phyloP scores from a whole-genome alignment of 768 basidiomycete genomes.

The Leccinum disarticulatum region DNA sequence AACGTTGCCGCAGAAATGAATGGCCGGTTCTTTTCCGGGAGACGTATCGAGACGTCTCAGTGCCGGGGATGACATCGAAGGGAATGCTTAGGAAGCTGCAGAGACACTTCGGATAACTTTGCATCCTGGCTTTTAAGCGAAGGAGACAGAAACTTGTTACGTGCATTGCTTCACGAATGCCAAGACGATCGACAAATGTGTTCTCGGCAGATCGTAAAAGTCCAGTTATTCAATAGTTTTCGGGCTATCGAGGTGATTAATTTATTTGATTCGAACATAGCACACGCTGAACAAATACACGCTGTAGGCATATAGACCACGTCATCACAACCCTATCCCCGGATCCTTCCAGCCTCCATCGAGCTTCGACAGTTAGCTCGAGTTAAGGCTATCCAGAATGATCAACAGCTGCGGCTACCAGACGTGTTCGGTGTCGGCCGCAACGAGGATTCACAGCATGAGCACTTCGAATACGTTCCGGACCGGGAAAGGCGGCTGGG shows the following conservation, averaged over 20 bases:
- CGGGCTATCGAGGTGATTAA: neutral
- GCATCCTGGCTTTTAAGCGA: too few species aligned
- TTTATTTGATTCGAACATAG: neutral
- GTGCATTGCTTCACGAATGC: too few species aligned
- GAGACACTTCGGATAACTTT: too few species aligned
- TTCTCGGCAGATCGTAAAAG: neutral
- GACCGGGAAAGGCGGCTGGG: neutral
- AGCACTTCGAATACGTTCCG: conserved; percentile 14
- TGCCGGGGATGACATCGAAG: too few species aligned
- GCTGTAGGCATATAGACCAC: neutral
- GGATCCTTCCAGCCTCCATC: neutral
- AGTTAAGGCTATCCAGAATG: neutral
- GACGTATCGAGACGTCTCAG: too few species aligned
- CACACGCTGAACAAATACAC: neutral
- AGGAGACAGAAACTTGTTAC: too few species aligned
- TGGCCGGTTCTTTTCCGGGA: too few species aligned
- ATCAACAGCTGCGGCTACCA: neutral
- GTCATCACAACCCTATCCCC: neutral
- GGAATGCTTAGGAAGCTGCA: too few species aligned
- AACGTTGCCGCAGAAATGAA: too few species aligned
- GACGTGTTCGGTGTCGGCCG: neutral
- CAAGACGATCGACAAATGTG: too few species aligned
- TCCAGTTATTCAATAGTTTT: neutral
- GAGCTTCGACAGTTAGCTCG: neutral
- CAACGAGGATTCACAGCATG: conserved; percentile 13